Base-by-base conservation (phyloP, 129 eudicot genomes). In the Logfia minima region DNA sequence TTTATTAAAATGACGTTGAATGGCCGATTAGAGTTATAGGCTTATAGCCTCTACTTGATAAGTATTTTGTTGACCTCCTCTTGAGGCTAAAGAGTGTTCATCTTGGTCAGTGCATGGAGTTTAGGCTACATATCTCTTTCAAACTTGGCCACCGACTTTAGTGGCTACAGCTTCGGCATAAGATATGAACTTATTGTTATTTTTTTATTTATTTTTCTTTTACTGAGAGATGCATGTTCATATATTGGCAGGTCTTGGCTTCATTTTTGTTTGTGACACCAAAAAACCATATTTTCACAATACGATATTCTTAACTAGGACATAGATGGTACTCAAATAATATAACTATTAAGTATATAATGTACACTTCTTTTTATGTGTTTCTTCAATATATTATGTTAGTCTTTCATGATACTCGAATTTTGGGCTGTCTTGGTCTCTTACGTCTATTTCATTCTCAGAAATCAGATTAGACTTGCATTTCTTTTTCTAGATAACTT, bases 351-450 rank as follows among this genome's bases (percentile, higher is more conserved):
- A 70, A 71, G 4, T 28, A 29, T 18, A 71, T 28, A 58, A 18
- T 34, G 35, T 71, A 4, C 43, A 58, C 39, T 51, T 19, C 21
- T 23, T 26, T 63, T 28, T 10, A 16, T 13, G 35, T 22, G 45
- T 37, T 32, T 56, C 67, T 55, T 19, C 52, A 35, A 9, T 24
- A 22, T 41, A 8, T 41, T 22, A 2, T 43, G 35, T 22, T 45
- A 18, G n/a, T 74, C 75, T 71, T 23, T 70, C 56, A 7, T 48
- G 75, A 70, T 70, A 48, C 28, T 51, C 41, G 14, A 48, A 48
- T 45, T 3, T 52, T 52, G 28, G 26, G 2, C 63, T 48, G 75
- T 31, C 64, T 48, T 48, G 61, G 39, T 24, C 41, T 71, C 41
- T 71, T 35, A 29, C 45, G 6, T 62, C 26, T 14, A 13, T 13